Percentiles rank a stretch among this genome's conserved stretches.
Conservation (phyloP, 805 yeast genomes). For the Komagataella kurtzmanii region DNA sequence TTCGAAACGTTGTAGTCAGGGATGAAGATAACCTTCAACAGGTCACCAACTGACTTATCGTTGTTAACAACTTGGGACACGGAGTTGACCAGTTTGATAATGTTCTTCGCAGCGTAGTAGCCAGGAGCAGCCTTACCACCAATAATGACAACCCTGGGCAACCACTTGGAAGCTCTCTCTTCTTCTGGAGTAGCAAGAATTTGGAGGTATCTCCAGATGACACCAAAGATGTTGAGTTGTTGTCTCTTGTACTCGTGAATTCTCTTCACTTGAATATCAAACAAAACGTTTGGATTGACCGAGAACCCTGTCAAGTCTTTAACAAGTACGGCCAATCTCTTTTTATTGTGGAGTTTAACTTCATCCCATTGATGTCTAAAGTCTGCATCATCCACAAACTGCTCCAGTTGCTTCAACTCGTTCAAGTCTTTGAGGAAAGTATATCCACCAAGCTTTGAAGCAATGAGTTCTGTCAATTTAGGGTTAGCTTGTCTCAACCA, state of each 20-base stretch:
- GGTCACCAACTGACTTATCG: slow-evolving; percentile 60
- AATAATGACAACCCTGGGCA: slow-evolving; percentile 68
- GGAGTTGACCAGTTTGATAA: slow-evolving; percentile 72
- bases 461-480: slow-evolving; percentile 56
- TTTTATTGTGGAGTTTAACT: slow-evolving; percentile 61
- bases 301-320: slow-evolving; percentile 46
- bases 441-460: slow-evolving; percentile 56
- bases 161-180: slow-evolving; percentile 44
- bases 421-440: slow-evolving; percentile 58
- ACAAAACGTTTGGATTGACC: slow-evolving; percentile 61
- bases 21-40: slow-evolving; percentile 75
- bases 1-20: slow-evolving; percentile 92
- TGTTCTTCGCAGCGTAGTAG: slow-evolving; percentile 85
- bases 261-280: slow-evolving; percentile 89
- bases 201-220: slow-evolving; percentile 66
- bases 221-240: slow-evolving; percentile 85
- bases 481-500: slow-evolving; percentile 95
- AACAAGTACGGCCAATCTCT: slow-evolving; percentile 50
- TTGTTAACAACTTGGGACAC: slow-evolving; percentile 72
- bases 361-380: slow-evolving; percentile 61
- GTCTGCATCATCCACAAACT: slow-evolving; percentile 50
- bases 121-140: slow-evolving; percentile 99
- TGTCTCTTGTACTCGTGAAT: slow-evolving; percentile 95
- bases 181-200: slow-evolving; percentile 56
- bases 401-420: slow-evolving; percentile 50